phyloP scores from a whole-genome alignment of 2,329 filamentous ascomycete genomes.

The Pseudogymnoascus pannorum region DNA sequence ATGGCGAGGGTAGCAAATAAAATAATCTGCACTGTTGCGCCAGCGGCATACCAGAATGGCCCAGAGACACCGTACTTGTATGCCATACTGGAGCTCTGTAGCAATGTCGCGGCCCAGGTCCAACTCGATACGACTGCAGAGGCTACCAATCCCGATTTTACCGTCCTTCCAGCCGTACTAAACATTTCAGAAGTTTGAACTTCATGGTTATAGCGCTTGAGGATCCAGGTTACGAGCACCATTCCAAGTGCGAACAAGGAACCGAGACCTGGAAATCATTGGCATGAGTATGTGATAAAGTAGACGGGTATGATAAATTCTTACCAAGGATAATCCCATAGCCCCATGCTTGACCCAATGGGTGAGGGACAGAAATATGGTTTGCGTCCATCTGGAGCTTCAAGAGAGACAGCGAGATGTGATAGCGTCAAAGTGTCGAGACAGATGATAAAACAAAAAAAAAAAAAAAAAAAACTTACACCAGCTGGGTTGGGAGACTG shows the following conservation, averaged over 20 bases:
- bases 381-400: conserved; percentile 4
- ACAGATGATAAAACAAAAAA: not conserved
- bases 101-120: conserved; percentile 83
- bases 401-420: not conserved
- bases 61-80: conserved; percentile 68
- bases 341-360: conserved; percentile 41
- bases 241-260: conserved; percentile 57
- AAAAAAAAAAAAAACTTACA: not conserved
- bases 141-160: conserved; percentile 82
- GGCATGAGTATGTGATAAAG: not conserved
- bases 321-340: conserved; percentile 54
- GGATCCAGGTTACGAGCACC: conserved; percentile 39
- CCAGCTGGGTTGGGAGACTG: not conserved
- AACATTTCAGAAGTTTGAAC: conserved; percentile 91
- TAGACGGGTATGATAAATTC: conserved; percentile 19
- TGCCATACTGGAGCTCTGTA: conserved; percentile 74
- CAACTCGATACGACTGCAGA: conserved; percentile 88
- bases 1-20: conserved; percentile 88
- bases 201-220: conserved; percentile 58
- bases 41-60: conserved; percentile 58
- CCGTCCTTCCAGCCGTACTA: conserved; percentile 76
- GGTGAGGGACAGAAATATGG: conserved; percentile 10
- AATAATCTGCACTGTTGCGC: conserved; percentile 81
- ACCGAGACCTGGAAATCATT: conserved; percentile 33
- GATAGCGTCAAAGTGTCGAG: not conserved